Evolutionary conservation across 306 rosid genomes (phyloP).

Genomic region (Morella rubra): DNA sequence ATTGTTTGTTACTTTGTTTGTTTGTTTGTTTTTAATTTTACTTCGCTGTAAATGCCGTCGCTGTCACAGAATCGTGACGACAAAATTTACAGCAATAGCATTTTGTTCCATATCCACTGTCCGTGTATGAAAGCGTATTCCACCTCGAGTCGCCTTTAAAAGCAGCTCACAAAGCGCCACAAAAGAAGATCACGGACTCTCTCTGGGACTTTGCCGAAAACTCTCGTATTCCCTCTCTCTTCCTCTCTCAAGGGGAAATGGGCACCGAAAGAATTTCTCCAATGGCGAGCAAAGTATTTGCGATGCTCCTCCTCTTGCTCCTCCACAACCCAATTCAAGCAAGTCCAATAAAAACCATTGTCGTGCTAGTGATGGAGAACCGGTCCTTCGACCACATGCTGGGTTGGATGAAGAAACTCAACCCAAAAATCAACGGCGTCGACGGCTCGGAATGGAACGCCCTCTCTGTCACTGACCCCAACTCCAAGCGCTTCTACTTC

Average conservation of each 20-base stretch:
- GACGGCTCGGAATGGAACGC: conserved; percentile 56
- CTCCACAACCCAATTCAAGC: conserved; percentile 2
- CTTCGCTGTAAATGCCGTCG: too few species aligned
- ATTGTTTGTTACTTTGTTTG: too few species aligned
- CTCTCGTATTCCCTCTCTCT: background rate
- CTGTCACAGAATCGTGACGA: too few species aligned
- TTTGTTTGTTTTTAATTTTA: too few species aligned
- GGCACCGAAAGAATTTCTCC: conserved; percentile 6
- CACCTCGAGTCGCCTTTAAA: background rate
- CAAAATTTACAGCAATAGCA: too few species aligned
- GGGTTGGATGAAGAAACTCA: conserved; percentile 88
- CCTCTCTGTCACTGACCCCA: conserved; percentile 45
- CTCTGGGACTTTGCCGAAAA: background rate
- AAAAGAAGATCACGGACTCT: background rate
- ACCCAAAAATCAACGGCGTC: conserved; percentile 75
- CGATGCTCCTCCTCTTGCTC: conserved; percentile 17
- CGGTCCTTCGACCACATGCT: conserved; percentile 97
- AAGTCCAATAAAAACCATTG: conserved; percentile 73
- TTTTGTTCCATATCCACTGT: too few species aligned
- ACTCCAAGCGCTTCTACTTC: conserved; percentile 50
- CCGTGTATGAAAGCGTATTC: too few species aligned
- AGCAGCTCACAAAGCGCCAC: background rate
- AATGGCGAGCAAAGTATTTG: background rate
- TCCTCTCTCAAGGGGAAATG: background rate
- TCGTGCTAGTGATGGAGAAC: conserved; percentile 86